Percentiles rank a stretch among this genome's conserved stretches.
Evolutionary conservation across 768 basidiomycete species (phyloP).

Genomic region (Cytidiella melzeri): DNA sequence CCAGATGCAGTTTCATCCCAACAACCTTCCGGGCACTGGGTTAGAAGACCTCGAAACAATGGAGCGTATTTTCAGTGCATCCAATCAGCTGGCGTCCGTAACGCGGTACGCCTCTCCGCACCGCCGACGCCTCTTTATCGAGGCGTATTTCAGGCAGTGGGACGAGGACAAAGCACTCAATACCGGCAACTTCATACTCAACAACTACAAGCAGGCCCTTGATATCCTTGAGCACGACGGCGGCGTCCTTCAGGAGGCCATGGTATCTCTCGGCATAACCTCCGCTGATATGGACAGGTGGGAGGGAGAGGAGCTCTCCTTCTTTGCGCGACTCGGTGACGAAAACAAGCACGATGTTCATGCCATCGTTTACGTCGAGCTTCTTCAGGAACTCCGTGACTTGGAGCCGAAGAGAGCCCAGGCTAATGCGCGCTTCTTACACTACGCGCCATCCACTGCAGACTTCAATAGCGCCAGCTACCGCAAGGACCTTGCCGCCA

Average conservation of each 20-base stretch:
- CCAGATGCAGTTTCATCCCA: conserved; percentile 27
- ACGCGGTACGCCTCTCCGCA: conserved; percentile 25
- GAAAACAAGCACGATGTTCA: too few relatives aligned
- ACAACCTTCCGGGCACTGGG: too few relatives aligned
- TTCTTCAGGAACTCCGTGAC: conserved; percentile 17
- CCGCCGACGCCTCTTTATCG: conserved; percentile 25
- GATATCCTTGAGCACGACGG: conserved; percentile 17
- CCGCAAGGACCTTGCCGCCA: conserved; percentile 1
- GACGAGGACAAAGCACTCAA: conserved; percentile 30
- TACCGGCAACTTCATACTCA: conserved; percentile 20
- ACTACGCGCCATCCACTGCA: too few relatives aligned
- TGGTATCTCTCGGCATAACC: neutral
- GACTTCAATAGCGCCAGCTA: neutral
- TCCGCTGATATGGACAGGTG: too few relatives aligned
- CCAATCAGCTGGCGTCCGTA: too few relatives aligned
- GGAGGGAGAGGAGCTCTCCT: too few relatives aligned
- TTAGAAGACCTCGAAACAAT: conserved; percentile 26
- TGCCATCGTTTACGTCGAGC: conserved; percentile 28
- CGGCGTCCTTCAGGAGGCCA: neutral
- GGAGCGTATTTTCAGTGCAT: too few relatives aligned
- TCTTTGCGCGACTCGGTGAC: conserved; percentile 22
- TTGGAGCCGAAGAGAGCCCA: neutral
- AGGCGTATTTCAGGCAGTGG: too few relatives aligned
- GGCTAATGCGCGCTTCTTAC: neutral
- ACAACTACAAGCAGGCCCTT: conserved; percentile 26